Base-by-base conservation (phyloP, 106 monocot genomes). In the Phalaenopsis equestris region DNA sequence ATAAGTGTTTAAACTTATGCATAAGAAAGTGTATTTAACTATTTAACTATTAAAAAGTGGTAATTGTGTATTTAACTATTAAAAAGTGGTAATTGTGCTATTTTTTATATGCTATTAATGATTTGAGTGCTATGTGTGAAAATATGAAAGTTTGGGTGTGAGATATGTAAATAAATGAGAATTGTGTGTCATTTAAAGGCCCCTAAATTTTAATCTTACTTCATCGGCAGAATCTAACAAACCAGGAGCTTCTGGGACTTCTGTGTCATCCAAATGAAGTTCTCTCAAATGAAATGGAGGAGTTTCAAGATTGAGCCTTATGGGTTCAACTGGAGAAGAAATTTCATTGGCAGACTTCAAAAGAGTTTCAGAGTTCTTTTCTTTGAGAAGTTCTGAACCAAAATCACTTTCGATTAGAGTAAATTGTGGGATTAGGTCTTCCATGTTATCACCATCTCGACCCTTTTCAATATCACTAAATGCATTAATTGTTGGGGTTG, bases 201-300 rank as follows among this genome's bases (percentile, higher is more conserved):
- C 30, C 48, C 1, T 8, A 3, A 70, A 39, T 72, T 72, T 45
- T 6, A 45, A 43, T 75, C 74, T 75, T 37, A 43, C 64, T 38
- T 84, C 82, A 70, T 70, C 70, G 41, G 86, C 55, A 81, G 89
- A 85, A 67, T 72, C 64, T 48, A 41, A 55, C 11, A 86, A 77
- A 30, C 78, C 72, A 70, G 84, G 86, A 19, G 64, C 64, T 47
- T 82, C 82, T 52, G 83, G 80, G 5, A 75, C 0, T 42, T 73
- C 76, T 9, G 15, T 78, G 48, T 87, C 73, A 86, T 79, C 77
- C 8, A 80, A 30, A 37, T 16, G 61, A 16, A 81, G 82, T 58
- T 87, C 89, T 41, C 84, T 80, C 19, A 84, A 56, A 79, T 68
- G 61, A 87, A 61, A 56, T 12, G 84, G 73, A 81, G 82, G 68